Evolutionary conservation across 2,329 filamentous ascomycete genomes (phyloP).

Genomic region (Cadophora luteo-olivacea): DNA sequence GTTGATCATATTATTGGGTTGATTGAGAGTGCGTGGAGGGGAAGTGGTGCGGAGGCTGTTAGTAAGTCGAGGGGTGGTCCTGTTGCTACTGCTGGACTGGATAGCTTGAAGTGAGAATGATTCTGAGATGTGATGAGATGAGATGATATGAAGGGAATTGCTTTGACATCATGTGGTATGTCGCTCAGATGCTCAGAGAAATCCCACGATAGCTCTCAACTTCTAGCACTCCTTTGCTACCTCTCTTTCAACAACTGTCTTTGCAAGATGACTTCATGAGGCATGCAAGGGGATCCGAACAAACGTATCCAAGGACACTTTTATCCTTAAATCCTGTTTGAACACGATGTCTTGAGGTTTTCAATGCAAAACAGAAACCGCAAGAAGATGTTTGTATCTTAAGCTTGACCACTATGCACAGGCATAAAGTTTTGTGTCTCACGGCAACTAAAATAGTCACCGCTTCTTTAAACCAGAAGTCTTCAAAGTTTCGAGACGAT

Average conservation of each 20-base stretch:
- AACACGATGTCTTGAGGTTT: too few species aligned
- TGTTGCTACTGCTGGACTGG: slow-evolving; percentile 61
- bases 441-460: not conserved
- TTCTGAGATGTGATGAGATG: too few species aligned
- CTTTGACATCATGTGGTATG: too few species aligned
- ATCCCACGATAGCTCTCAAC: not conserved
- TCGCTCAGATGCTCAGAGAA: too few species aligned
- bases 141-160: too few species aligned
- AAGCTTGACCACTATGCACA: not conserved
- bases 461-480: not conserved
- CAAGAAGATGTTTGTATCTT: not conserved
- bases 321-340: too few species aligned
- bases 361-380: not conserved
- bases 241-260: too few species aligned
- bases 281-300: too few species aligned
- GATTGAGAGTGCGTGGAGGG: slow-evolving; percentile 91
- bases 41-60: slow-evolving; percentile 77
- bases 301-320: too few species aligned
- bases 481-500: not conserved
- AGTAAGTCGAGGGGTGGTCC: slow-evolving; percentile 62
- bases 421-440: not conserved
- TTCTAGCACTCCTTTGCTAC: too few species aligned
- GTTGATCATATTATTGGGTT: slow-evolving; percentile 87
- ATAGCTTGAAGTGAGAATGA: slow-evolving; percentile 48
- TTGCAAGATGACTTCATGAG: too few species aligned